A percentile compares a stretch with the other conserved stretches of the same genome.
phyloP scores from a whole-genome alignment of 257 asterid genomes.

The Lavandula angustifolia region DNA sequence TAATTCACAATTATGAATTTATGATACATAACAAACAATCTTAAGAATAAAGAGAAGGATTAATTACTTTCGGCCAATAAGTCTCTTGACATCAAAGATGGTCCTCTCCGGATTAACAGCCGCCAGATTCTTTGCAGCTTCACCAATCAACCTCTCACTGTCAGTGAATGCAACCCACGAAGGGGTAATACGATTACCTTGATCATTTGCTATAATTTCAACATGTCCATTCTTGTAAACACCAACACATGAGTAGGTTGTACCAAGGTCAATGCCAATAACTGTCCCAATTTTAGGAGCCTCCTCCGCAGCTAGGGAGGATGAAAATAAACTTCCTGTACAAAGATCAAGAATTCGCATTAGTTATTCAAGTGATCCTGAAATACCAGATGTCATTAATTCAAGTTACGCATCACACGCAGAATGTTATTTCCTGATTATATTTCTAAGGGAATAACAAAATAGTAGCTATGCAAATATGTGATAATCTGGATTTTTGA shows the following conservation, averaged over 20 bases:
- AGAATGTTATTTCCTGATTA: neutral
- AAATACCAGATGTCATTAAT: neutral
- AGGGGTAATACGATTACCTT: conserved; percentile 62
- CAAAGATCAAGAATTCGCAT: conserved; percentile 14
- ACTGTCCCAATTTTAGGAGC: conserved; percentile 58
- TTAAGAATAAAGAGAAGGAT: no score
- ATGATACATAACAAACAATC: neutral
- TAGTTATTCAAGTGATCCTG: neutral
- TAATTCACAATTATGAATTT: no score
- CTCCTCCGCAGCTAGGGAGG: conserved; percentile 66
- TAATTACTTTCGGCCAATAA: conserved; percentile 52
- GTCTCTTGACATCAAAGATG: conserved; percentile 51
- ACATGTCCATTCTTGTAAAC: conserved; percentile 52
- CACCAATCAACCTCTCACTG: conserved; percentile 48
- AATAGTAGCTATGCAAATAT: neutral
- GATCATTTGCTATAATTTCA: conserved; percentile 55
- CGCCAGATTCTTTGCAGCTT: conserved; percentile 58
- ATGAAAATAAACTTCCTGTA: conserved; percentile 67
- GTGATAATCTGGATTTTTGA: no score
- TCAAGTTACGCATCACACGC: neutral
- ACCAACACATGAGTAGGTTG: conserved; percentile 55
- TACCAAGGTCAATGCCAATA: conserved; percentile 51
- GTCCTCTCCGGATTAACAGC: conserved; percentile 51
- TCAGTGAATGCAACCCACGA: conserved; percentile 64
- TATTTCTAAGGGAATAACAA: neutral